Conservation (phyloP, 768 basidiomycete genomes). For the Hemileccinum impolitum region DNA sequence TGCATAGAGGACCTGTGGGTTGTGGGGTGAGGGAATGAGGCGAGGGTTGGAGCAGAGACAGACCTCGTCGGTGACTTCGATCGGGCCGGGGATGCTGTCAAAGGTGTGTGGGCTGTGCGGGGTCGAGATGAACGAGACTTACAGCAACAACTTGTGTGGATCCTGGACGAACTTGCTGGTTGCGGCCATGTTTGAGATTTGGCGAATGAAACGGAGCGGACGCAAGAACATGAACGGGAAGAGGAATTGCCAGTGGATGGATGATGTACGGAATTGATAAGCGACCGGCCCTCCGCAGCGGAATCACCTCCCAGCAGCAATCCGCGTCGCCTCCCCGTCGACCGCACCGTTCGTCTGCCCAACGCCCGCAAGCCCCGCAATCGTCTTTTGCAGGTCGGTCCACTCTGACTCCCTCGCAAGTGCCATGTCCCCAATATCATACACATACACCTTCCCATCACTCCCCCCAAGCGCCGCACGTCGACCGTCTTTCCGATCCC, state of each 20-base stretch:
- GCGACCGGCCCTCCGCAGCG: slow-evolving; percentile 13
- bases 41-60: slow-evolving; percentile 4
- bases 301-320: slow-evolving; percentile 35
- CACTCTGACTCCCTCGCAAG: slow-evolving; percentile 89
- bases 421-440: slow-evolving; percentile 91
- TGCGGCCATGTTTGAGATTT: slow-evolving; percentile 15
- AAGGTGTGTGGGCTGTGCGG: not conserved
- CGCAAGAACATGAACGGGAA: slow-evolving; percentile 6
- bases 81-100: slow-evolving; percentile 54
- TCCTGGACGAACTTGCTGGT: slow-evolving; percentile 31
- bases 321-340: slow-evolving; percentile 29
- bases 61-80: slow-evolving; percentile 62
- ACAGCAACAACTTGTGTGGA: slow-evolving; percentile 58
- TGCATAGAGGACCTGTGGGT: slow-evolving; percentile 72
- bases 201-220: not conserved
- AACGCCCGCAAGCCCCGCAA: slow-evolving; percentile 64
- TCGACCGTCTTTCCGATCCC: slow-evolving; percentile 92
- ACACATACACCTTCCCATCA: slow-evolving; percentile 90
- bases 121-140: slow-evolving; percentile 1
- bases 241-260: no score
- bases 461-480: slow-evolving; percentile 88
- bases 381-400: slow-evolving; percentile 86
- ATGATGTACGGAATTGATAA: not conserved
- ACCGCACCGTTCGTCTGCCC: slow-evolving; percentile 38
- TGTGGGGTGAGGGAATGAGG: not conserved